phyloP scores from a whole-genome alignment of 257 asterid species.

The Solanum chiquidenum region DNA sequence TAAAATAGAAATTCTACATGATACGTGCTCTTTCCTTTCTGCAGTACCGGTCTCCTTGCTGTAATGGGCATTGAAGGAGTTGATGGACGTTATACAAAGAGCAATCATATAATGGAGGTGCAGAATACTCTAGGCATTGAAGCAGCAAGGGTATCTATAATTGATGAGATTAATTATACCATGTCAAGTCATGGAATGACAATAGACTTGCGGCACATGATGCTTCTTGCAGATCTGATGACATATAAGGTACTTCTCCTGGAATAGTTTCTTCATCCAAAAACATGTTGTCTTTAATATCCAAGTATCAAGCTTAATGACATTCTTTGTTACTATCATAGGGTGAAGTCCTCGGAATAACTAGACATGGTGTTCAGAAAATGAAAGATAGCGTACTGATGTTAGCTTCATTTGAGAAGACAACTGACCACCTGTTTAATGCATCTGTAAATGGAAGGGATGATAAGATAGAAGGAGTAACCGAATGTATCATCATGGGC shows the following conservation, averaged over 20 bases:
- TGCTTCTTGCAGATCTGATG: slow-evolving; percentile 95
- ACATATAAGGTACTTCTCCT: slow-evolving; percentile 55
- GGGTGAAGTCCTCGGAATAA: slow-evolving; percentile 94
- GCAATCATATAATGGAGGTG: slow-evolving; percentile 76
- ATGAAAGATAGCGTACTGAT: slow-evolving; percentile 84
- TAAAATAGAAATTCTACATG: neutral
- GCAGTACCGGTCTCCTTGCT: slow-evolving; percentile 74
- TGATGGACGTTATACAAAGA: slow-evolving; percentile 47
- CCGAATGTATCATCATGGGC: slow-evolving; percentile 92
- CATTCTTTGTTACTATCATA: slow-evolving; percentile 12
- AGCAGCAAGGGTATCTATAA: slow-evolving; percentile 73
- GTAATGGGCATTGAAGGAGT: slow-evolving; percentile 94
- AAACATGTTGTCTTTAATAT: neutral
- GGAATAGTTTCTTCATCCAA: neutral
- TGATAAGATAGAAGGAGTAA: slow-evolving; percentile 86
- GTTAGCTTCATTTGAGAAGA: slow-evolving; percentile 92
- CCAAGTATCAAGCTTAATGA: neutral
- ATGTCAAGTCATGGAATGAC: slow-evolving; percentile 83
- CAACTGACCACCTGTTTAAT: slow-evolving; percentile 78
- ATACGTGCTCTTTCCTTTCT: slow-evolving; percentile 2
- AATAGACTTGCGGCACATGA: slow-evolving; percentile 92
- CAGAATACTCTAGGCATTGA: slow-evolving; percentile 72
- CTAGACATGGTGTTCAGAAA: slow-evolving; percentile 71
- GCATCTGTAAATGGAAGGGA: slow-evolving; percentile 77
- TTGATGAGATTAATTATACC: slow-evolving; percentile 62